Percentiles rank a stretch among this genome's conserved stretches.
Conservation (phyloP, 2,329 filamentous ascomycete species). For the Neofusicoccum umdonicola region DNA sequence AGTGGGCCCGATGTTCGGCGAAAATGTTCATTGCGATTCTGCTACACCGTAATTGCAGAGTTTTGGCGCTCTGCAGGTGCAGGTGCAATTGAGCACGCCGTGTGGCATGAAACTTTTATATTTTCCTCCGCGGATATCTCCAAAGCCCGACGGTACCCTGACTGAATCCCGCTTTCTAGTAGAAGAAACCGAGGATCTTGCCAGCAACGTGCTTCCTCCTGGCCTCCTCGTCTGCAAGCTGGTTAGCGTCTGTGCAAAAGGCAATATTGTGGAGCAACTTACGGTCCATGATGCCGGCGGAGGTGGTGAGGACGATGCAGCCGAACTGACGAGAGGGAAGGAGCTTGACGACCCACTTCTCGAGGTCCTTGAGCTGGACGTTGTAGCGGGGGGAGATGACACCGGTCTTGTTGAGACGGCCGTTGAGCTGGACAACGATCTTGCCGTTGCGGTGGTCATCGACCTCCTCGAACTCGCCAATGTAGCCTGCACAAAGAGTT, state of each 20-base stretch:
- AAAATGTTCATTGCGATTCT: conserved; percentile 1
- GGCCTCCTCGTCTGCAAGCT: conserved; percentile 79
- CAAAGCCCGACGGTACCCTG: neutral
- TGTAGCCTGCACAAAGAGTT: conserved; percentile 72
- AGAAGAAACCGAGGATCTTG: conserved; percentile 99
- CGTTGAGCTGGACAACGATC: conserved; percentile 99
- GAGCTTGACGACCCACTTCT: conserved; percentile 99
- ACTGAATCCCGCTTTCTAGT: conserved; percentile 58
- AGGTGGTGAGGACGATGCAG: conserved; percentile 98
- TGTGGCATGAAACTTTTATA: conserved; percentile 5
- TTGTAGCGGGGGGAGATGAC: conserved; percentile 99
- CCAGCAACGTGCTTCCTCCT: conserved; percentile 97
- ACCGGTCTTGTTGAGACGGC: conserved; percentile 98
- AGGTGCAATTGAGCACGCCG: neutral
- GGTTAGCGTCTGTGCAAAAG: neutral
- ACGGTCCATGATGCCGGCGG: conserved; percentile 94
- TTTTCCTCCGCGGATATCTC: neutral
- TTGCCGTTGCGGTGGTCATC: conserved; percentile 99
- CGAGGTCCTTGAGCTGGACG: conserved; percentile 93
- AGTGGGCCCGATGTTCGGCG: conserved; percentile 10
- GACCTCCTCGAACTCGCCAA: conserved; percentile 99
- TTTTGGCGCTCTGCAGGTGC: neutral
- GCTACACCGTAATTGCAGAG: conserved; percentile 2
- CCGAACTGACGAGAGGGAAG: conserved; percentile 99
- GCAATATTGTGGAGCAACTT: neutral